Conservation (phyloP, 2,329 filamentous ascomycete species). For the Zymoseptoria pseudotritici region DNA sequence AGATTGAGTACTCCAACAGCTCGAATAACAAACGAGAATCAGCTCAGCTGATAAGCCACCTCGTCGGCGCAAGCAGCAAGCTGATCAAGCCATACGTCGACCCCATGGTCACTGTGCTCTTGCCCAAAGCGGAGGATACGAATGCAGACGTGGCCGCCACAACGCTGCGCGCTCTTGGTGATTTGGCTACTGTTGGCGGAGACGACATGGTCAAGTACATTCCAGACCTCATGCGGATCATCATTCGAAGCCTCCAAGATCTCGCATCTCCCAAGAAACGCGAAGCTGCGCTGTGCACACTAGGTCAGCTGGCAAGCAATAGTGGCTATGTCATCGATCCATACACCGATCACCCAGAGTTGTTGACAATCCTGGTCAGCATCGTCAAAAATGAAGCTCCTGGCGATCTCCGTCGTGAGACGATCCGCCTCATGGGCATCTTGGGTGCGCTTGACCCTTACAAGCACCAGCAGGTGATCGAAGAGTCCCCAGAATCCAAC, state of each 20-base stretch:
- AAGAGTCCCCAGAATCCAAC: constrained; percentile 76
- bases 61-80: constrained; percentile 86
- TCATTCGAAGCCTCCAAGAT: constrained; percentile 89
- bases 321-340: constrained; percentile 96
- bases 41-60: constrained; percentile 80
- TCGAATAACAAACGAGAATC: constrained; percentile 94
- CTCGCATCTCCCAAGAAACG: constrained; percentile 84
- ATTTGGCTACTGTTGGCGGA: constrained; percentile 87
- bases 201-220: constrained; percentile 92
- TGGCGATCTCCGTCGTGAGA: constrained; percentile 79
- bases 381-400: constrained; percentile 92
- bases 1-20: constrained; percentile 92
- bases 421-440: constrained; percentile 93
- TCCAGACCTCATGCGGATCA: constrained; percentile 85
- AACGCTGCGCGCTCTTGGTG: constrained; percentile 89
- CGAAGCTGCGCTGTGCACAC: constrained; percentile 80
- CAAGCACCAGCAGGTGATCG: constrained; percentile 89
- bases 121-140: constrained; percentile 81
- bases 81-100: constrained; percentile 96
- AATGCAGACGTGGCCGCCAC: constrained; percentile 87
- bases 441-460: constrained; percentile 92
- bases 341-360: constrained; percentile 88
- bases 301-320: constrained; percentile 90
- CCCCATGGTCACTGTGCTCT: constrained; percentile 87
- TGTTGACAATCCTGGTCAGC: constrained; percentile 84